Percentiles rank a stretch among this genome's conserved stretches.
Evolutionary conservation across 1,284 basidiomycete species (phyloP).

Genomic region (Trametes hirsuta): DNA sequence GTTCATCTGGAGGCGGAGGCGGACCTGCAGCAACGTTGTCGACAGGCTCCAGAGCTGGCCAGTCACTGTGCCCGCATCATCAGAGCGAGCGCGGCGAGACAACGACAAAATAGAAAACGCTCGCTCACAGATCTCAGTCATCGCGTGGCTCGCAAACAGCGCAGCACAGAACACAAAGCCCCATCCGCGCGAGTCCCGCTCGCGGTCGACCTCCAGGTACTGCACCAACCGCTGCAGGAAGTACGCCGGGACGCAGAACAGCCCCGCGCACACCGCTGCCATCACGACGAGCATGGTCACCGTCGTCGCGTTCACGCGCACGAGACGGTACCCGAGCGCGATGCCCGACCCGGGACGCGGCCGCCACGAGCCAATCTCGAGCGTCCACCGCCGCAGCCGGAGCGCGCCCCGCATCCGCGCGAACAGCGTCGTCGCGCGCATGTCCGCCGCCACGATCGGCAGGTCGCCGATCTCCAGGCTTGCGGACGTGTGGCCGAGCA

Average conservation of each 20-base stretch:
- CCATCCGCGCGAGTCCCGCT: slow-evolving; percentile 61
- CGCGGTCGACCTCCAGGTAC: slow-evolving; percentile 72
- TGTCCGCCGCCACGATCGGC: slow-evolving; percentile 73
- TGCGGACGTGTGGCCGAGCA: slow-evolving; percentile 73
- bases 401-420: slow-evolving; percentile 40
- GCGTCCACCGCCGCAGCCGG: slow-evolving; percentile 40
- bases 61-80: slow-evolving; percentile 30
- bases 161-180: slow-evolving; percentile 76
- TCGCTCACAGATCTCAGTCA: slow-evolving; percentile 59
- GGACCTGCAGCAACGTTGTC: slow-evolving; percentile 72
- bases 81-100: neutral
- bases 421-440: slow-evolving; percentile 63
- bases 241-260: slow-evolving; percentile 81
- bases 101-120: neutral
- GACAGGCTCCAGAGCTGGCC: slow-evolving; percentile 74
- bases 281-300: slow-evolving; percentile 54
- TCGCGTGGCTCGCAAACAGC: slow-evolving; percentile 67
- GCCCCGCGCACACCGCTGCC: slow-evolving; percentile 61
- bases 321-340: slow-evolving; percentile 60
- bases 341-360: slow-evolving; percentile 59
- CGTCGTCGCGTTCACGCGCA: slow-evolving; percentile 52
- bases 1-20: slow-evolving; percentile 83
- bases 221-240: slow-evolving; percentile 73
- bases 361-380: slow-evolving; percentile 51
- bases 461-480: slow-evolving; percentile 85